These are phyloP conservation scores for Bipolaris sorokiniana DNA, from an alignment of 2,329 filamentous ascomycete species.

Conservation along the genomic window DNA sequence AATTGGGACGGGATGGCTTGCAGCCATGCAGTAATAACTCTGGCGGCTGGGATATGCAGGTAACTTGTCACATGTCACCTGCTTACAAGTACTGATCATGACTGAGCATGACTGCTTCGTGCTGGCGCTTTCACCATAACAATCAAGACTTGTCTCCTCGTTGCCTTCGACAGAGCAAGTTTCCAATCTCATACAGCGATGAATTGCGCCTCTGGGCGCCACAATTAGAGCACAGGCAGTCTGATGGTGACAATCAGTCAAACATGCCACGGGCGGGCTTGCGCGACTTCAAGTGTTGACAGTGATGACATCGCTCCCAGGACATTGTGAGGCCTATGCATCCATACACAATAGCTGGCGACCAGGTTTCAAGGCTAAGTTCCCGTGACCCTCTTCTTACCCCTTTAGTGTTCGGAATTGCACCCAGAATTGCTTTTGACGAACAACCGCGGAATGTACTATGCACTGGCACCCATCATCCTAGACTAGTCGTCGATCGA, in stretches of 20 bases:
- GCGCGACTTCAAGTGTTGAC: not conserved
- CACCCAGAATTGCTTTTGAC: not conserved
- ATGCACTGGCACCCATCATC: not conserved
- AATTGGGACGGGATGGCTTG: constrained; percentile 7
- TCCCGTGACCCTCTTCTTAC: not conserved
- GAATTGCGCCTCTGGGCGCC: not conserved
- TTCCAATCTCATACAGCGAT: not conserved
- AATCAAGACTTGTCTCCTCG: not conserved
- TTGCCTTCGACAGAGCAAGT: not conserved
- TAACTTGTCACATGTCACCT: not conserved
- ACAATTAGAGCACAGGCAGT: not conserved
- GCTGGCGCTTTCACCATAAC: not conserved
- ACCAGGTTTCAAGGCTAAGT: not conserved
- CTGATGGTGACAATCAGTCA: not conserved
- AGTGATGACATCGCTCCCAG: not conserved
- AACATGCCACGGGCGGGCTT: not conserved
- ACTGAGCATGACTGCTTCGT: not conserved
- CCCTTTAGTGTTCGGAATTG: constrained; percentile 1
- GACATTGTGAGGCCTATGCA: not conserved
- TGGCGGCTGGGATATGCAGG: not conserved
- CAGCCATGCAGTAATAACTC: constrained; percentile 2
- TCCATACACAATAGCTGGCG: not conserved
- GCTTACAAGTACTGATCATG: not conserved
- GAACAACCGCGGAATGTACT: not conserved
- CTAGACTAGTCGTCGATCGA: constrained; percentile 5